Evolutionary conservation across 768 basidiomycete genomes (phyloP).

Genomic region (Plicaturopsis crispa): DNA sequence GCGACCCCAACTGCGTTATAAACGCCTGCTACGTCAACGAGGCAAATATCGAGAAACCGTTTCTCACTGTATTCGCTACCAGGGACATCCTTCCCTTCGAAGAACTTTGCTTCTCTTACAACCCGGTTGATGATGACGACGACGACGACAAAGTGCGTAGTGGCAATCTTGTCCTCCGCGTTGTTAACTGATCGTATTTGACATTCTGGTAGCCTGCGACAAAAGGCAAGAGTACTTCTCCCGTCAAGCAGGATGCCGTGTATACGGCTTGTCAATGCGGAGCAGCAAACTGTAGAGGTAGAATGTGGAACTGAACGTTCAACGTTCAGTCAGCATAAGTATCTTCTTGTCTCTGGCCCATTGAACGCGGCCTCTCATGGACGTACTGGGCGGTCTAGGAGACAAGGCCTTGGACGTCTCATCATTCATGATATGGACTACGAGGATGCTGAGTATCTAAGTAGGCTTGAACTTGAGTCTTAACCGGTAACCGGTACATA

Average conservation of each 20-base stretch:
- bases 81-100: slow-evolving; percentile 57
- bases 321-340: neutral
- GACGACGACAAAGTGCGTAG: slow-evolving; percentile 21
- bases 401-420: neutral
- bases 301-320: slow-evolving; percentile 13
- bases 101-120: slow-evolving; percentile 76
- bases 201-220: slow-evolving; percentile 1
- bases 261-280: slow-evolving; percentile 46
- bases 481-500: no score
- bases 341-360: no score
- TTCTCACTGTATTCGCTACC: slow-evolving; percentile 59
- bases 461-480: no score
- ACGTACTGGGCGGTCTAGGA: neutral
- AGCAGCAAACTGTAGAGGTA: slow-evolving; percentile 41
- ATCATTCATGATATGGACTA: slow-evolving; percentile 2
- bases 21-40: slow-evolving; percentile 78
- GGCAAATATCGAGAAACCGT: slow-evolving; percentile 59
- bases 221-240: slow-evolving; percentile 4
- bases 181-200: slow-evolving; percentile 4
- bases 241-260: slow-evolving; percentile 30
- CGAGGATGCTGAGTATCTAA: no score
- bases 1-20: slow-evolving; percentile 76
- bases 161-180: slow-evolving; percentile 9
- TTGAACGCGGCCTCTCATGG: neutral
- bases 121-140: slow-evolving; percentile 39